Evolutionary conservation across 176 grass and related monocot species (phyloP), one percentile per base, ranked within the genome.

Genomic region (Carex cristatella): DNA sequence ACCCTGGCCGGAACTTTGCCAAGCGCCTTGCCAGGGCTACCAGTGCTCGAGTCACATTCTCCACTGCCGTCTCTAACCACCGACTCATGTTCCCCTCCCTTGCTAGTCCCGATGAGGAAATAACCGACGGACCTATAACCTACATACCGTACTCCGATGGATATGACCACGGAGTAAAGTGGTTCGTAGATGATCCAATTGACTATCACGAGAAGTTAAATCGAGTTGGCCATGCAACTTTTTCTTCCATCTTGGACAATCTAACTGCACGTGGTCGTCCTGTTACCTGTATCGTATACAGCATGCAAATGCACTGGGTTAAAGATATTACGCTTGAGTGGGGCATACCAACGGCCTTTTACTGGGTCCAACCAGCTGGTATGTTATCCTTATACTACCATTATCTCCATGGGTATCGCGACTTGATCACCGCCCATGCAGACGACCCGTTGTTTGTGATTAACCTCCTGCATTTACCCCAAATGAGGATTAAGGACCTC

Each of bases 241-340:
- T 91, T 19, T 65, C 73, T 12, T 76, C 63, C 35, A 28, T 94
- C 37, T 8, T 94, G 51, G 77, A 84, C 65, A 60, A 66, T 38
- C 69, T 93, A 49, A 80, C 84, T 14, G 61, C 46, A 27, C 81
- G 80, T 8, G 89, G 88, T 1, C 54, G n/a, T 0, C 89, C 94
- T 13, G 94, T 93, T 27, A 91, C 94, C 8, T 87, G 81, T 58
- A 11, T 97, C 23, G 64, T 90, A 2, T 93, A 91, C 77, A 88
- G 83, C 32, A 9, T 86, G 23, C 19, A 91, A 2, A 48, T 91
- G n/a, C 2, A 49, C 0, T 91, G 89, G 86, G 89, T 75, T 2
- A 49, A 51, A 51, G 91, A 81, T 44, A 46, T 93, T 10, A 86
- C 85, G 13, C 66, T 88, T 12, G 48, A 53, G 28, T 62, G 12